Evolutionary conservation across 2,329 filamentous ascomycete genomes (phyloP).

Genomic region (Moelleriella libera): DNA sequence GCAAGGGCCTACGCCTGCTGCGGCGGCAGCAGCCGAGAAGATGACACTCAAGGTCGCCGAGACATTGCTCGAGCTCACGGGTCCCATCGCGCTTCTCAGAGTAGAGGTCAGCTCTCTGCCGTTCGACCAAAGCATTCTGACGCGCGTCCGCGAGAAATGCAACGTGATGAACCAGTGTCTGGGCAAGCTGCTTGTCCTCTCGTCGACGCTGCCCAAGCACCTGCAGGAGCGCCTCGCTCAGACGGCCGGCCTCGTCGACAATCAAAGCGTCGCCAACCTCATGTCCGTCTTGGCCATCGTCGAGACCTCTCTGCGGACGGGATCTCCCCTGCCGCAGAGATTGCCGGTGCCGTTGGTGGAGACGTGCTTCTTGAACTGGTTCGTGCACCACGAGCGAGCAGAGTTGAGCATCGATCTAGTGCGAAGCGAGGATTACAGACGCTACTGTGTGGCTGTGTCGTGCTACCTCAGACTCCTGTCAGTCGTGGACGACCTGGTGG

Average conservation of each 20-base stretch:
- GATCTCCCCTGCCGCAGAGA: slow-evolving; percentile 29
- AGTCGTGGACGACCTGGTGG: slow-evolving; percentile 27
- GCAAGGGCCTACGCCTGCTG: slow-evolving; percentile 13
- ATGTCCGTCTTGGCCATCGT: slow-evolving; percentile 34
- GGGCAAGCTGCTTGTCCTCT: slow-evolving; percentile 16
- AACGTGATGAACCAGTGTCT: slow-evolving; percentile 20
- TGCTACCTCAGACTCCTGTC: slow-evolving; percentile 28
- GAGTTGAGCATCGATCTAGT: slow-evolving; percentile 18
- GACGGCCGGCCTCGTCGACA: slow-evolving; percentile 24
- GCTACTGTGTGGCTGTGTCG: slow-evolving; percentile 30
- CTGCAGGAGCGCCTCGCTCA: slow-evolving; percentile 24
- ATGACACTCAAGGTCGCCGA: slow-evolving; percentile 16
- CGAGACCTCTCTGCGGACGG: slow-evolving; percentile 31
- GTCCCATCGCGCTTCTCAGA: slow-evolving; percentile 13
- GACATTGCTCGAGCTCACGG: slow-evolving; percentile 11
- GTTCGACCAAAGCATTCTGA: slow-evolving; percentile 16
- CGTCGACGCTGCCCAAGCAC: slow-evolving; percentile 19
- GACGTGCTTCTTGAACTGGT: slow-evolving; percentile 16
- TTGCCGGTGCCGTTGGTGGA: slow-evolving; percentile 30
- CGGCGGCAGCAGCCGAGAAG: slow-evolving; percentile 11
- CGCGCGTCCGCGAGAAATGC: slow-evolving; percentile 13
- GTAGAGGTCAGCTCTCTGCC: slow-evolving; percentile 16
- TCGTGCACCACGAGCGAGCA: slow-evolving; percentile 7
- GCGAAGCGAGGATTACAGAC: slow-evolving; percentile 25
- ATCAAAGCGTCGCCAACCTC: slow-evolving; percentile 29